Base-by-base conservation (phyloP, 2,329 filamentous ascomycete genomes). In the Fusarium guadeloupense region DNA sequence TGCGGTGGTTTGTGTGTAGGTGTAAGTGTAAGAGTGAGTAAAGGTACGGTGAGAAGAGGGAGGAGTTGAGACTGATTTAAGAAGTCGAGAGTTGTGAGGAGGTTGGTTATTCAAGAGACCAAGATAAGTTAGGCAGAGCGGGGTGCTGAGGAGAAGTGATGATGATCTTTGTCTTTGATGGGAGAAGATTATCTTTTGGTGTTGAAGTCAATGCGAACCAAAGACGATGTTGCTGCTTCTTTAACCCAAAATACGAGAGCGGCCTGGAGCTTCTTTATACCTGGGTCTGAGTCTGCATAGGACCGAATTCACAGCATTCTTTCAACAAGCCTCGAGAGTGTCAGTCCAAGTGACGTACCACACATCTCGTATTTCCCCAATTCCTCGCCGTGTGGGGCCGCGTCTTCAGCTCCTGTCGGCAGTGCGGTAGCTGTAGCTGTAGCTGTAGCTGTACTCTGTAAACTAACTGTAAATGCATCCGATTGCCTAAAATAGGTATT, bases 311-410 rank as follows among this genome's bases (percentile, higher is more conserved):
- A 56, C 57, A 53, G 43, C 66, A 59, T 59, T 62, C 57, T 65
- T 47, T 25, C 56, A 46, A 50, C 52, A 38, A 42, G 43, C 40
- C 17, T 30, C 43, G 47, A 60, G 50, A 62, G 19, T 39, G 21
- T 53, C 35, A 42, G 28, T 31, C 28, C 63, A 51, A 62, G 63
- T 69, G 66, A 69, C 66, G 66, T 69, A 60, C 66, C 54, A 67
- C 65, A 46, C 48, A 66, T 66, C 66, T 69, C 66, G 66, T 68
- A 68, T 69, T 64, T 45, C 54, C 51, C 40, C 66, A 50, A 61
- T 59, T 57, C 54, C 12, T n/a, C 28, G 26, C 39, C 33, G 26
- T 34, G 41, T 47, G 46, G 52, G 54, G 31, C 54, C 40, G 38
- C 41, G 25, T 41, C 45, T 31, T 59, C 55, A 59, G 55, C 55